A percentile compares a stretch with the other conserved stretches of the same genome.
Conservation (phyloP, 345 rosid genomes). For the Turnera subulata region DNA sequence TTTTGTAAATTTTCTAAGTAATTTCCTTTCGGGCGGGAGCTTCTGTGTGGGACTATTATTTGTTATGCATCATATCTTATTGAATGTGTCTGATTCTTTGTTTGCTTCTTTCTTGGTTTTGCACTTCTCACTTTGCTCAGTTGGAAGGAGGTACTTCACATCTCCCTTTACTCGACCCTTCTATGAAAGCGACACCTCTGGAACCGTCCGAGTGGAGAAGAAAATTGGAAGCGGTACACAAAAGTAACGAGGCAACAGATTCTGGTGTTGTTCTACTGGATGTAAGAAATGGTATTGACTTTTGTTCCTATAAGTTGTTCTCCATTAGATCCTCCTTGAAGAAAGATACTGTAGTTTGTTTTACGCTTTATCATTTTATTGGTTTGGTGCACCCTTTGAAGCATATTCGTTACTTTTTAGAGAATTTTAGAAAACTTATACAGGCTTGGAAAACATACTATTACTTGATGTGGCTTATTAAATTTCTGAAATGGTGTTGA, state of each 20-base stretch:
- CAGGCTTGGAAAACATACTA: too few relatives aligned
- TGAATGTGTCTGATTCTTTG: too few relatives aligned
- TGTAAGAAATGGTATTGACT: constrained; percentile 75
- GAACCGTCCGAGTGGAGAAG: constrained; percentile 82
- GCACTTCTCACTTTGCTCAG: constrained; percentile 32
- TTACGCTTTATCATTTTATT: too few relatives aligned
- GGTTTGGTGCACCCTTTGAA: too few relatives aligned
- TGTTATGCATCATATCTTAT: too few relatives aligned
- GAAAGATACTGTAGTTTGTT: not conserved
- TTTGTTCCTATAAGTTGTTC: not conserved
- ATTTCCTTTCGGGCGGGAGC: too few relatives aligned
- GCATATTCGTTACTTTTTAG: too few relatives aligned
- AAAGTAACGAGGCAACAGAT: constrained; percentile 23
- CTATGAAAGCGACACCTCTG: constrained; percentile 69
- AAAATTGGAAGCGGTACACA: constrained; percentile 43
- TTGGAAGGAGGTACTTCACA: constrained; percentile 76
- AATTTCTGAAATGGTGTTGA: too few relatives aligned
- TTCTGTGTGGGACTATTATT: too few relatives aligned
- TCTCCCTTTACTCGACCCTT: constrained; percentile 75
- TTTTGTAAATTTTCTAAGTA: too few relatives aligned
- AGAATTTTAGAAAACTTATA: too few relatives aligned
- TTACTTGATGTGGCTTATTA: too few relatives aligned
- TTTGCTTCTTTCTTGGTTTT: not conserved
- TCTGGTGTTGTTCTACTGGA: constrained; percentile 53
- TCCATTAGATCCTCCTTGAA: constrained; percentile 7